Evolutionary conservation across 2,329 filamentous ascomycete genomes (phyloP).

Genomic region (Sporothrix sp.): DNA sequence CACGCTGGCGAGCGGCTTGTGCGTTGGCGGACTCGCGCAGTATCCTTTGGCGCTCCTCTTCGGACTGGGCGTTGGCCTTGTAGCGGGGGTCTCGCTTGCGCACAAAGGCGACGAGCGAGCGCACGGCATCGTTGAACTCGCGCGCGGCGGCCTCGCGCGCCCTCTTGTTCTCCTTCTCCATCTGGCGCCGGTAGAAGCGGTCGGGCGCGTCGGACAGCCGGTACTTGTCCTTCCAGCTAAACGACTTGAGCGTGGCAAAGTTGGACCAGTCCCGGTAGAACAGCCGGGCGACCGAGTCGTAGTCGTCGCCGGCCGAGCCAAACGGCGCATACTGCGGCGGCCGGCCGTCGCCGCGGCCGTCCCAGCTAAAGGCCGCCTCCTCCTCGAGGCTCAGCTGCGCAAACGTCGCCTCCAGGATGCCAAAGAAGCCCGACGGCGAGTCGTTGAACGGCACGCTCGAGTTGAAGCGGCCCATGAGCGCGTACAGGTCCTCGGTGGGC

Average conservation of each 20-base stretch:
- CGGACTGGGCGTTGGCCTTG: slow-evolving; percentile 63
- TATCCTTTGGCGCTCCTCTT: slow-evolving; percentile 68
- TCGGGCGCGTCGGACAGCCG: slow-evolving; percentile 79
- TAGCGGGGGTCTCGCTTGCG: slow-evolving; percentile 87
- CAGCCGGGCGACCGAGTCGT: slow-evolving; percentile 63
- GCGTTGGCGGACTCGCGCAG: slow-evolving; percentile 70
- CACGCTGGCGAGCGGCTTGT: slow-evolving; percentile 74
- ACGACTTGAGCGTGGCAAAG: slow-evolving; percentile 78
- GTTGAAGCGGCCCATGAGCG: slow-evolving; percentile 72
- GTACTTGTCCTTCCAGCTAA: slow-evolving; percentile 83
- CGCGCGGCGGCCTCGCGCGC: slow-evolving; percentile 70
- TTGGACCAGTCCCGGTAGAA: slow-evolving; percentile 77
- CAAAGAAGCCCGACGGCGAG: slow-evolving; percentile 73
- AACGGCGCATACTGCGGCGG: slow-evolving; percentile 67
- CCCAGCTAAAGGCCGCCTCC: slow-evolving; percentile 60
- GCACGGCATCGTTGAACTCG: slow-evolving; percentile 88
- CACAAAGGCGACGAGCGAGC: slow-evolving; percentile 77
- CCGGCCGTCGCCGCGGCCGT: slow-evolving; percentile 34
- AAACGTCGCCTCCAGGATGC: slow-evolving; percentile 67
- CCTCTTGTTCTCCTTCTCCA: slow-evolving; percentile 93
- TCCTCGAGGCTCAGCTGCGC: slow-evolving; percentile 74
- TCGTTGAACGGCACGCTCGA: slow-evolving; percentile 71
- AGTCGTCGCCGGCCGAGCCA: slow-evolving; percentile 63
- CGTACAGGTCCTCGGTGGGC: slow-evolving; percentile 67
- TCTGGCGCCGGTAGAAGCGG: slow-evolving; percentile 66